Evolutionary conservation across 176 grass and related monocot species (phyloP), one percentile per base, ranked within the genome.

Genomic region (Elaeis guineensis): DNA sequence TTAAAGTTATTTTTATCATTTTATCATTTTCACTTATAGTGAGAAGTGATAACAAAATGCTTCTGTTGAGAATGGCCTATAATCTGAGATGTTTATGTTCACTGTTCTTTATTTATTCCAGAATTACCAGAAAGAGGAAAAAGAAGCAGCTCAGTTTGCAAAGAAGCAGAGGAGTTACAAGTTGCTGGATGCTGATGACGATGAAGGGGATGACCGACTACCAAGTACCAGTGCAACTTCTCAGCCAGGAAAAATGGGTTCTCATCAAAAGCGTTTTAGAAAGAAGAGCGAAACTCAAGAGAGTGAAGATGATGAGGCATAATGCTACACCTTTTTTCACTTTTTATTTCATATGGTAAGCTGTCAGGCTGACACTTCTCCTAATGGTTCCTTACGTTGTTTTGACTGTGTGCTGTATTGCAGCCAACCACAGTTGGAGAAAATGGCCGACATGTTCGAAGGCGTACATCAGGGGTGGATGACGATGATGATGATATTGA

Each of bases 51-150:
- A 44, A 12, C 6, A 44, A 44, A 44, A 12, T 44, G 9, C 35
- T 44, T 3, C 14, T 44, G 35, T 44, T 44, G 35, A 44, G 35
- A 44, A 44, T 44, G 35, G 35, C 6, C 2, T 44, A 44, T 44
- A 44, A 12, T 44, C 35, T 44, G 35, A 44, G 11, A 44, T 44
- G 14, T 12, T 44, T 44, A 44, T 44, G 67, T 53, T 80, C 21
- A 16, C 51, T 78, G 29, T 5, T 69, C 57, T 64, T n/a, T 60
- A 51, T 63, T 51, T 30, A 44, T 20, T 55, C 19, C 78, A 90
- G 91, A 73, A 70, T 51, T 96, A 96, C 52, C 80, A 87, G 75
- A 87, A 82, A 62, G 66, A 77, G 59, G 91, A 96, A 82, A 84
- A 70, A 69, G 83, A 90, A 60, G 77, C 86, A 62, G 71, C 83